Evolutionary conservation across 441 rosid species (phyloP).

Genomic region (Mallotus japonicus): DNA sequence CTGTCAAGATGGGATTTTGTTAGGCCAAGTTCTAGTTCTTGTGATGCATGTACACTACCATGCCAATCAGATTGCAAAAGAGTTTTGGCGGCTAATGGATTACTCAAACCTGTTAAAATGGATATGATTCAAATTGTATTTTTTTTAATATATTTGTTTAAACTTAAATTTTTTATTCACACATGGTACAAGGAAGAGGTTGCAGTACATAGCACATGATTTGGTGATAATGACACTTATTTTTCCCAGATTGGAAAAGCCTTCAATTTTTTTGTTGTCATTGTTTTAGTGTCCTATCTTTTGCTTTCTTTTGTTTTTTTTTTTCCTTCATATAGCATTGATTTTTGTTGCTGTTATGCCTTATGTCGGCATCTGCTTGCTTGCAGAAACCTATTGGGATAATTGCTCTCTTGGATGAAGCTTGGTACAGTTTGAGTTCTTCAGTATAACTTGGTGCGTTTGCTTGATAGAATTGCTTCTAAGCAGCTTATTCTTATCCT

Average conservation of each 20-base stretch:
- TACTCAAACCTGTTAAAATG: not conserved
- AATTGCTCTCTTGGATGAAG: conserved; percentile 94
- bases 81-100: not conserved
- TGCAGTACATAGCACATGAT: not conserved
- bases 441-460: conserved; percentile 41
- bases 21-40: not conserved
- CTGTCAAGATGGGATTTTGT: conserved; percentile 13
- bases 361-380: conserved; percentile 22
- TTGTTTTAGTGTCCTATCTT: not conserved
- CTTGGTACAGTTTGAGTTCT: conserved; percentile 69
- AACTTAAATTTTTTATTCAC: not conserved
- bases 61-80: conserved; percentile 9
- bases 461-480: conserved; percentile 23
- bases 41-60: not conserved
- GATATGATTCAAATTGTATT: not conserved
- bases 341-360: conserved; percentile 18
- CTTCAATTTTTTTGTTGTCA: not conserved
- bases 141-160: not conserved
- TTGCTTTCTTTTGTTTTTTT: not conserved
- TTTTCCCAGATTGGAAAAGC: not conserved
- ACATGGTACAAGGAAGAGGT: not conserved
- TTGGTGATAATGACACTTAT: not conserved
- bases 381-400: conserved; percentile 98
- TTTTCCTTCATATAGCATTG: conserved; percentile 16
- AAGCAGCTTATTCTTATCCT: conserved; percentile 46